These are phyloP conservation scores for Boletus barrowsii DNA, from an alignment of 768 basidiomycete genomes.

Conservation along the genomic window DNA sequence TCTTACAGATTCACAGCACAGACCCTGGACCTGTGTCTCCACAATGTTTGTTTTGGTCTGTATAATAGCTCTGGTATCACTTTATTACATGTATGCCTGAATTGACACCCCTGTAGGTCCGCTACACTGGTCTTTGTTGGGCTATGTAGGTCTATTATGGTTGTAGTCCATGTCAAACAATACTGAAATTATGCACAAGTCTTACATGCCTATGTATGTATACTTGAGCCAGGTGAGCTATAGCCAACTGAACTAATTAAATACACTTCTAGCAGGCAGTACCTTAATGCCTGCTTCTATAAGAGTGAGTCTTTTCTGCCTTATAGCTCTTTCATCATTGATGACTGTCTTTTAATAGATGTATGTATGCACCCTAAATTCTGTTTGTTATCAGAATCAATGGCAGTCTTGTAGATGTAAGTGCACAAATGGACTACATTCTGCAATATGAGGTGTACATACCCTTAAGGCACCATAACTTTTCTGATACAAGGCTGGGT, in stretches of 20 bases:
- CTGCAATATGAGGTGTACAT: too few species aligned
- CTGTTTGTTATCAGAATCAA: not conserved
- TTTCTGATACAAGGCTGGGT: not conserved
- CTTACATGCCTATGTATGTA: not conserved
- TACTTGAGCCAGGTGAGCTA: not conserved
- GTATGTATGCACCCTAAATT: not conserved
- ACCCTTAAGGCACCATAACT: slow-evolving; percentile 1
- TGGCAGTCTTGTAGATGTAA: slow-evolving; percentile 6
- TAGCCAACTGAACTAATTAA: too few species aligned
- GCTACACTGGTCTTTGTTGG: not conserved
- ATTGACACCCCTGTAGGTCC: not conserved
- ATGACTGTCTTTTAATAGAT: not conserved
- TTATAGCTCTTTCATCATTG: not conserved
- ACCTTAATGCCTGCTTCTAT: not conserved
- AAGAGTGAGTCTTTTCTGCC: not conserved
- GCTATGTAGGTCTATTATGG: not conserved
- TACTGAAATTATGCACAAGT: not conserved
- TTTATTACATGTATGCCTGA: not conserved
- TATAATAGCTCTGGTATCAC: not conserved
- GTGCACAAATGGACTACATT: not conserved
- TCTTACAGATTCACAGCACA: not conserved
- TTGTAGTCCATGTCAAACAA: not conserved
- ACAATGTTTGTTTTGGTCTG: slow-evolving; percentile 4
- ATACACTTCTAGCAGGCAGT: not conserved
- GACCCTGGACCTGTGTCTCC: slow-evolving; percentile 12